Base-by-base conservation (phyloP, 129 eudicot genomes). In the Artemisia argyi region DNA sequence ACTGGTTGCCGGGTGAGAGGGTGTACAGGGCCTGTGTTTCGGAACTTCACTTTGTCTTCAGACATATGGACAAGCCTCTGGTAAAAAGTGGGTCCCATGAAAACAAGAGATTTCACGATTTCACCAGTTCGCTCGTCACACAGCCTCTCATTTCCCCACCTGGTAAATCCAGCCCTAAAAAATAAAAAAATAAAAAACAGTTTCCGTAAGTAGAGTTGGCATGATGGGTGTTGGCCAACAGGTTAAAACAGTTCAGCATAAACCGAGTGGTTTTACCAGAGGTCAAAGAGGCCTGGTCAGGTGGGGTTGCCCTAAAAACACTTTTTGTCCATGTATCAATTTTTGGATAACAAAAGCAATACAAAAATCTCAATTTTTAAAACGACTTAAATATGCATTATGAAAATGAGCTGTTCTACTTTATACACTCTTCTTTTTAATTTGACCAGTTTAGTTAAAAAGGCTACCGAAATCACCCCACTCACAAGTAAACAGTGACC, bases 1-100 rank as follows among this genome's bases (percentile, higher is more conserved):
- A 89, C 98, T n/a, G 98, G 98, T 80, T 92, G 98, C 7, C 95
- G 79, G 24, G 98, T 92, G n/a, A 89, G 86, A 3, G 96, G 98
- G 61, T 92, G 95, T 13, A 92, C 96, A 0, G 95, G 96, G 2
- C 96, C 98, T 9, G 92, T 87, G 79, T 92, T 92, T 42, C 95
- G 73, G 67, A 83, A 89, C 65, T 92, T 92, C 7, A 92, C 98
- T 71, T 92, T 92, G 83, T 92, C 96, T 61, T 92, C 98, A 0
- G 98, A 83, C 98, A 92, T 92, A 72, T 89, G 96, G 13, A 75
- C 80, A 65, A 92, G 87, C 52, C 96, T 81, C 61, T 89, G 97
- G 79, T 92, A 92, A 75, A 83, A 92, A 4, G 94, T 89, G 19
- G 97, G 97, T 8, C 96, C 97, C 86, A 92, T 85, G 79, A 92